Percentiles rank a stretch among this genome's conserved stretches.
Evolutionary conservation across 176 grass and related monocot species (phyloP).

Genomic region (Musa schizocarpa): DNA sequence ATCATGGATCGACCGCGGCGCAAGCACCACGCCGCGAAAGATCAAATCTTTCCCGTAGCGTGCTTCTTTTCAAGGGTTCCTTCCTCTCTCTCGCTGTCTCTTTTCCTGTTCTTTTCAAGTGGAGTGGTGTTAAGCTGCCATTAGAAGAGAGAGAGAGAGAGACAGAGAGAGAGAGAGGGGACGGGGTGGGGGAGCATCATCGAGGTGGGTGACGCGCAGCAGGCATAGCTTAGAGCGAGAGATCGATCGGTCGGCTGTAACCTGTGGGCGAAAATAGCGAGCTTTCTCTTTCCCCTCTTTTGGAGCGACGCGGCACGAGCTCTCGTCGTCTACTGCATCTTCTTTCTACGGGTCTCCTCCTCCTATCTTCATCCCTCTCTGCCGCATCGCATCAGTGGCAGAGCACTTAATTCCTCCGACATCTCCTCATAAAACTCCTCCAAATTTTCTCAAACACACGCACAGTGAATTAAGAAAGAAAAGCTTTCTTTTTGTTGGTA

Average conservation of each 20-base stretch:
- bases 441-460: no score
- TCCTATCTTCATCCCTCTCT: background rate
- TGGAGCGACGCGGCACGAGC: conserved; percentile 15
- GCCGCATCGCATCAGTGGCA: background rate
- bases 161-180: background rate
- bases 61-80: background rate
- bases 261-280: background rate
- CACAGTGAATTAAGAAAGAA: no score
- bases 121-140: background rate
- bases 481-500: no score
- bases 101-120: background rate
- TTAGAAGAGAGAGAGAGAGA: background rate
- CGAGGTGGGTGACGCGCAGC: background rate
- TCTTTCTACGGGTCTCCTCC: background rate
- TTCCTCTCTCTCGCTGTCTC: background rate
- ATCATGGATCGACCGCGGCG: background rate
- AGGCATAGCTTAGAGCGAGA: background rate
- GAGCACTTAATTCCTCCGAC: background rate
- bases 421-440: no score
- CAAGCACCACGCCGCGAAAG: background rate
- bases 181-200: background rate
- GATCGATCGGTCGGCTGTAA: conserved; percentile 2
- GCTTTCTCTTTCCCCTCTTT: background rate
- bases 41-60: background rate
- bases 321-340: background rate